Percentiles rank a stretch among this genome's conserved stretches.
phyloP scores from a whole-genome alignment of 192 early-diverging fungal species.

The Backusella tarrabulga region DNA sequence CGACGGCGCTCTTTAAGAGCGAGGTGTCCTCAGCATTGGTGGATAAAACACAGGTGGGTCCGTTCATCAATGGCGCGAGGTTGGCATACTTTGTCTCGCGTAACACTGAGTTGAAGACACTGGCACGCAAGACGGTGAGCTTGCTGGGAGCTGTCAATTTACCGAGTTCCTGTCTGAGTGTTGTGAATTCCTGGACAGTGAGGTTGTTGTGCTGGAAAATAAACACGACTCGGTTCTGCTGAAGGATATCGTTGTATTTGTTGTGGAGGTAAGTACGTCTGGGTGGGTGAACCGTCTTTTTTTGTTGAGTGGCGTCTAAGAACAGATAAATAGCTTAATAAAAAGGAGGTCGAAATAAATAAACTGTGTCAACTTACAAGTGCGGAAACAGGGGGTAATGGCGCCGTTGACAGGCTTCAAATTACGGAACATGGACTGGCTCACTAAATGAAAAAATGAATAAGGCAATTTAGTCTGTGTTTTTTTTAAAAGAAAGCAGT shows the following conservation, averaged over 20 bases:
- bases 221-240: conserved; percentile 50
- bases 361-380: neutral
- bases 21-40: conserved; percentile 44
- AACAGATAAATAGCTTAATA: neutral
- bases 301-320: conserved; percentile 22
- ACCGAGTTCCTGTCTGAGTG: conserved; percentile 45
- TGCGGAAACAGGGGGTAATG: neutral
- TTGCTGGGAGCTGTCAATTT: conserved; percentile 16
- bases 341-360: too few species aligned
- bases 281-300: conserved; percentile 31
- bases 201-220: conserved; percentile 64
- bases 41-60: conserved; percentile 52
- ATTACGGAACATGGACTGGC: neutral
- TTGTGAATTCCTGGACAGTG: conserved; percentile 48
- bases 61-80: conserved; percentile 45
- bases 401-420: conserved; percentile 13
- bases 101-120: conserved; percentile 48
- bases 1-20: conserved; percentile 38
- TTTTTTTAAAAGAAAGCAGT: neutral
- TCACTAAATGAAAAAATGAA: neutral
- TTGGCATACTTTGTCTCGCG: conserved; percentile 45
- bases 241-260: conserved; percentile 42
- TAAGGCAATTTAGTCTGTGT: neutral
- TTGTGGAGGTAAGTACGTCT: conserved; percentile 46
- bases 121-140: conserved; percentile 44